Evolutionary conservation across 2,329 filamentous ascomycete genomes (phyloP).

Genomic region (Nemania bipapillata): DNA sequence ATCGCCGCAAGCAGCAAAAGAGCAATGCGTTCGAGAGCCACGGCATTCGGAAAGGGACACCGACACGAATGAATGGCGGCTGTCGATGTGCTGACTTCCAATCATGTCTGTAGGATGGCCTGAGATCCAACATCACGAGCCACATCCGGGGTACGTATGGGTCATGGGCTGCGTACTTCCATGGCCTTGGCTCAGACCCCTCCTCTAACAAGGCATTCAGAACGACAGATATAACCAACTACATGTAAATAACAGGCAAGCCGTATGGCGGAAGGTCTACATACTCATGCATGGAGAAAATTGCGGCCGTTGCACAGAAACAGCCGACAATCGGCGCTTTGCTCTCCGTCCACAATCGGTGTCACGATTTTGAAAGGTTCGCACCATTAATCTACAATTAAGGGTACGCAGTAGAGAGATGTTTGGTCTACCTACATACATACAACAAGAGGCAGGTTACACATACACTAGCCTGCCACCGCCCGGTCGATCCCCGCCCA

Average conservation of each 20-base stretch:
- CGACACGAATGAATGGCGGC: conserved; percentile 15
- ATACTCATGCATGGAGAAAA: too few species aligned
- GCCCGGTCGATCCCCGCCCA: too few species aligned
- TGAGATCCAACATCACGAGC: conserved; percentile 19
- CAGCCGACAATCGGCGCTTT: background rate
- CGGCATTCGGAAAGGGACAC: conserved; percentile 24
- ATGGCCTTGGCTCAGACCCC: background rate
- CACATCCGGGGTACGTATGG: conserved; percentile 12
- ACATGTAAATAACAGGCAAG: background rate
- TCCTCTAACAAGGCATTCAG: background rate
- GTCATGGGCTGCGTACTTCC: background rate
- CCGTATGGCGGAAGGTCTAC: background rate
- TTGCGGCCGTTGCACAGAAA: background rate
- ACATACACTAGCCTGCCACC: too few species aligned
- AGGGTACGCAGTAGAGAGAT: too few species aligned
- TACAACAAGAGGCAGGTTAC: too few species aligned
- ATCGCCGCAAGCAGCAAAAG: conserved; percentile 8
- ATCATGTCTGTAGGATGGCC: conserved; percentile 7
- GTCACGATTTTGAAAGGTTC: background rate
- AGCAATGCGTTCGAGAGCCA: background rate
- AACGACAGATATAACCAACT: background rate
- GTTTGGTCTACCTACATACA: too few species aligned
- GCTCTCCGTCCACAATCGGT: background rate
- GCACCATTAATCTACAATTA: background rate
- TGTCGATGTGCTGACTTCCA: conserved; percentile 12